These are phyloP conservation scores for Pontederia paniculata DNA, from an alignment of 176 grass and related monocot genomes.

Conservation along the genomic window DNA sequence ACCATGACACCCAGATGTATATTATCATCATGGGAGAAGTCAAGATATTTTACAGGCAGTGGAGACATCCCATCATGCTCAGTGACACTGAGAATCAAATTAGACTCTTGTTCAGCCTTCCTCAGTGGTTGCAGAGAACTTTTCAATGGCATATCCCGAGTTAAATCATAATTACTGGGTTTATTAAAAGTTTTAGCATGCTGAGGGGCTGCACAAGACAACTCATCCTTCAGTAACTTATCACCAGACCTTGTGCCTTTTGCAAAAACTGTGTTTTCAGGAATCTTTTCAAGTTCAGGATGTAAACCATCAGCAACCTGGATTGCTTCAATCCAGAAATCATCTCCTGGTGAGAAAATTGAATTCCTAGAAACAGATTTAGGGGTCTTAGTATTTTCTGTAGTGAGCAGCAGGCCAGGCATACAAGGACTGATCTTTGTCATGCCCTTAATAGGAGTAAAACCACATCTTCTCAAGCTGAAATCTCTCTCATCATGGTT, in stretches of 20 bases:
- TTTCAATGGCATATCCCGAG: constrained; percentile 31
- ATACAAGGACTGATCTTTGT: constrained; percentile 31
- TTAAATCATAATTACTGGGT: constrained; percentile 26
- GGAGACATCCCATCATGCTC: constrained; percentile 41
- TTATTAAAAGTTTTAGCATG: constrained; percentile 40
- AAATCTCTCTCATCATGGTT: constrained; percentile 10
- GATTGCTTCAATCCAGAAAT: constrained; percentile 90
- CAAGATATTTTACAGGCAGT: constrained; percentile 75
- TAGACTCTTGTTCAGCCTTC: constrained; percentile 23
- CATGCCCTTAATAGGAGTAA: constrained; percentile 38
- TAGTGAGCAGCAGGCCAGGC: constrained; percentile 4
- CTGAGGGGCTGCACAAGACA: constrained; percentile 42
- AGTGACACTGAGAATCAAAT: constrained; percentile 5
- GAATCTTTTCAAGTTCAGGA: constrained; percentile 30
- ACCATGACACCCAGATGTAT: constrained; percentile 15
- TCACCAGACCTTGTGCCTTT: constrained; percentile 15
- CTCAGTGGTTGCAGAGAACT: constrained; percentile 40
- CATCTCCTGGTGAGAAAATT: constrained; percentile 75
- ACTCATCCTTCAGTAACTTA: constrained; percentile 45
- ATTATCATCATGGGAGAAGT: constrained; percentile 71
- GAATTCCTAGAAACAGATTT: constrained; percentile 45
- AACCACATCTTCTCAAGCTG: constrained; percentile 59
- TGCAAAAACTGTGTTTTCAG: background rate
- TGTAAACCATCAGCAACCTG: constrained; percentile 53
- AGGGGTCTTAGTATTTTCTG: constrained; percentile 24